Evolutionary conservation across 352 stramenopile genomes (phyloP).

Genomic region (Lagenidium sp.): DNA sequence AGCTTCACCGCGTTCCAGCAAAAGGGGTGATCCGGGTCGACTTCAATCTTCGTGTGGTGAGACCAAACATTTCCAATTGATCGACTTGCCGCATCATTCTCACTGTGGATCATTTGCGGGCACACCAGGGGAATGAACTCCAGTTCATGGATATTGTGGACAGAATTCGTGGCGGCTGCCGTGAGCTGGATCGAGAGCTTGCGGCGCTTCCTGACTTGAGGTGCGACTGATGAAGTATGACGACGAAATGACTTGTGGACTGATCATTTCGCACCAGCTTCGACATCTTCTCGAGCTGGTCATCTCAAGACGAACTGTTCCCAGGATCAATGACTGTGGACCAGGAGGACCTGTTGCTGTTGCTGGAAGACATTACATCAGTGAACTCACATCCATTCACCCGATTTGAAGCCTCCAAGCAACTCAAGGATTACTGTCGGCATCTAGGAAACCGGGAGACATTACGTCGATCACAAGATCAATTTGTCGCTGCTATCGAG

Average conservation of each 20-base stretch:
- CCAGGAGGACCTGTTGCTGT: conserved; percentile 35
- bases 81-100: conserved; percentile 2
- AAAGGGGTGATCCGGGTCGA: conserved; percentile 52
- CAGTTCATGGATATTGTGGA: conserved; percentile 63
- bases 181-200: conserved; percentile 50
- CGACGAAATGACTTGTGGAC: no score
- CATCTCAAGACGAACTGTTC: conserved; percentile 34
- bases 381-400: conserved; percentile 32
- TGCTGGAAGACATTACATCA: conserved; percentile 50
- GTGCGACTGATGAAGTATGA: no score
- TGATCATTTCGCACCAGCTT: conserved; percentile 52
- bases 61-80: no score
- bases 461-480: conserved; percentile 26
- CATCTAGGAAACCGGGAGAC: conserved; percentile 37
- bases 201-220: conserved; percentile 50
- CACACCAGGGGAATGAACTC: conserved; percentile 56
- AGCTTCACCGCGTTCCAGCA: conserved; percentile 38
- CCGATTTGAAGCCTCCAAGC: conserved; percentile 60
- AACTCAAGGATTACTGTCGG: conserved; percentile 66
- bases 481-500: conserved; percentile 40
- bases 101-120: no score
- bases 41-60: conserved; percentile 57
- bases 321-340: conserved; percentile 28
- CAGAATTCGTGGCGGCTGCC: conserved; percentile 50
- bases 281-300: conserved; percentile 61